Percentiles rank a stretch among this genome's conserved stretches.
phyloP scores from a whole-genome alignment of 140 eudicot species.

The Bidens hawaiensis region DNA sequence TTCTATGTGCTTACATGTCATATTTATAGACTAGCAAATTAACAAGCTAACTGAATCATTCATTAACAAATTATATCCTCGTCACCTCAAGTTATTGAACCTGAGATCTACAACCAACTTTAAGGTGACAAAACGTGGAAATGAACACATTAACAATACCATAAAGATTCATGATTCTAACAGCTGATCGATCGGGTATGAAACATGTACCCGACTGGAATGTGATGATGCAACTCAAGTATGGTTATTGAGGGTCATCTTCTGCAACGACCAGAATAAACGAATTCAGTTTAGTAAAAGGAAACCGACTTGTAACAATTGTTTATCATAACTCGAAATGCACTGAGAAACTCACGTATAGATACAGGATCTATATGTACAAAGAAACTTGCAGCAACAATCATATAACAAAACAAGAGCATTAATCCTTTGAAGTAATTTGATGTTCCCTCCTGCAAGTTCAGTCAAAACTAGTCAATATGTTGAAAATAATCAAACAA shows the following conservation, averaged over 20 bases:
- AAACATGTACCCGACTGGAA: not conserved
- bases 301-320: slow-evolving; percentile 5
- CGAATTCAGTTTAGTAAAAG: not conserved
- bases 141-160: not conserved
- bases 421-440: slow-evolving; percentile 84
- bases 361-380: slow-evolving; percentile 58
- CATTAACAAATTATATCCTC: not conserved
- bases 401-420: slow-evolving; percentile 72
- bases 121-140: not conserved
- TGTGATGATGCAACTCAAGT: slow-evolving; percentile 8
- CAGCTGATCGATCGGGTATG: slow-evolving; percentile 5
- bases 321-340: not conserved
- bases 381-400: slow-evolving; percentile 81
- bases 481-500: not conserved
- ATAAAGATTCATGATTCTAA: slow-evolving; percentile 2
- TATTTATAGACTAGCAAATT: too few species aligned
- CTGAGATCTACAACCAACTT: not conserved
- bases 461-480: slow-evolving; percentile 6
- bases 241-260: slow-evolving; percentile 23
- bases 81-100: not conserved
- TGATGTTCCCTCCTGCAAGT: slow-evolving; percentile 75
- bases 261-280: slow-evolving; percentile 20
- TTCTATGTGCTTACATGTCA: too few species aligned
- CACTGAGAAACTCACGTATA: slow-evolving; percentile 33
- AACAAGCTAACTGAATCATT: too few species aligned